Conservation (phyloP, 371 early-diverging fungal genomes). For the Smittium culicis region DNA sequence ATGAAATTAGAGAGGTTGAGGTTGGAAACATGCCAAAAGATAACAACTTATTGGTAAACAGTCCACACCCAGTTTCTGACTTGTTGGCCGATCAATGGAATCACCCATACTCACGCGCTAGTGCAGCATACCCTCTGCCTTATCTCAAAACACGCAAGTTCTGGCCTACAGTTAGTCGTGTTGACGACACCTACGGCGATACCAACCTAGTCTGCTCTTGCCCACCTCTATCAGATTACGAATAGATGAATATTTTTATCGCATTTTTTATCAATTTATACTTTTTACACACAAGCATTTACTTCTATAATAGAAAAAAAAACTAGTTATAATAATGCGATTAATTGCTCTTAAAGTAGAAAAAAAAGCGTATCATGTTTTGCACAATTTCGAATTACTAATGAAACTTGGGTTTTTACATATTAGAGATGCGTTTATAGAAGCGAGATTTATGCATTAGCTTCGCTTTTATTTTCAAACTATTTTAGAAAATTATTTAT, state of each 20-base stretch:
- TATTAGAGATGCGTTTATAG: no score
- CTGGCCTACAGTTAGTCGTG: slow-evolving; percentile 81
- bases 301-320: slow-evolving; percentile 6
- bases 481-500: slow-evolving; percentile 19
- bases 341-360: neutral
- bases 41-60: slow-evolving; percentile 71
- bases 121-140: slow-evolving; percentile 83
- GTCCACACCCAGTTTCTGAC: slow-evolving; percentile 73
- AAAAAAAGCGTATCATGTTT: neutral
- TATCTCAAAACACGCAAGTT: slow-evolving; percentile 75
- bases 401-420: no score
- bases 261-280: neutral
- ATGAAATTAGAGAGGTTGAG: slow-evolving; percentile 77
- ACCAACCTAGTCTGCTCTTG: slow-evolving; percentile 87
- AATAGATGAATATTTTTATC: slow-evolving; percentile 14
- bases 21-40: slow-evolving; percentile 63
- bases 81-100: slow-evolving; percentile 69
- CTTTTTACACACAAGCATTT: neutral
- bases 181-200: slow-evolving; percentile 93
- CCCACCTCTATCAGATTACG: slow-evolving; percentile 29
- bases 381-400: no score
- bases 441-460: no score
- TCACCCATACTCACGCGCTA: slow-evolving; percentile 63
- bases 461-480: no score
- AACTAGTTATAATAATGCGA: neutral